Base-by-base conservation (phyloP, 805 yeast genomes). In the Pichia nanzhaoensis region DNA sequence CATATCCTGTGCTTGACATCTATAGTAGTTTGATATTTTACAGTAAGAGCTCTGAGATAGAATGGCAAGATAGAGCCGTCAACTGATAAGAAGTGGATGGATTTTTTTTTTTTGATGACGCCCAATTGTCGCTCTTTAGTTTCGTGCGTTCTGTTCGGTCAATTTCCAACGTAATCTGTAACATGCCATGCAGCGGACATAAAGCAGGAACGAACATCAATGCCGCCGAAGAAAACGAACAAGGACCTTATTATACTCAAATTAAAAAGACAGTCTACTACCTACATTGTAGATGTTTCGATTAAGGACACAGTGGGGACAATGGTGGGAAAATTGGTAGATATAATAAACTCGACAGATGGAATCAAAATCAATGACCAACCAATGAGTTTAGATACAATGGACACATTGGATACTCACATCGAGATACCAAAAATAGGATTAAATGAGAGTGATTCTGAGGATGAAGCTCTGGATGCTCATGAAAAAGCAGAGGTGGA, bases 301-400 rank as follows among this genome's bases (percentile, higher is more conserved):
- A 42, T 51, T 1, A 52, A 54, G 19, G 55, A 58, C 3, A 58
- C 60, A 3, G 46, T 59, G 10, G 38, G 43, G 1, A 60, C 55
- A 2, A 44, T 69, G 18, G 64, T 65, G 42, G 44, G 48, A 3
- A 44, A 56, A 17, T 60, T 78, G 20, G 58, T 60, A 1, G 53
- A 56, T 5, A 67, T 71, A 21, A 67, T 79, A 21, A 68, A 70
- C 45, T 50, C 60, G 2, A 65, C 77, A 0, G 83, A 83, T 2
- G 83, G 83, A 0, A 54, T 74, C 32, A 51, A 45, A n/a, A 44
- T 54, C 4, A 53, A 59, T 30, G 57, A 54, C 34, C 44, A 42
- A 4, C 56, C 70, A 1, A 57, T 51, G 3, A 59, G 61, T 5
- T 55, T 58, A 19, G 64, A 56, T 9, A 64, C 50, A 4, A 57